Evolutionary conservation across 1,139 yeast species (phyloP).

Genomic region (Pneumocystis carinii): DNA sequence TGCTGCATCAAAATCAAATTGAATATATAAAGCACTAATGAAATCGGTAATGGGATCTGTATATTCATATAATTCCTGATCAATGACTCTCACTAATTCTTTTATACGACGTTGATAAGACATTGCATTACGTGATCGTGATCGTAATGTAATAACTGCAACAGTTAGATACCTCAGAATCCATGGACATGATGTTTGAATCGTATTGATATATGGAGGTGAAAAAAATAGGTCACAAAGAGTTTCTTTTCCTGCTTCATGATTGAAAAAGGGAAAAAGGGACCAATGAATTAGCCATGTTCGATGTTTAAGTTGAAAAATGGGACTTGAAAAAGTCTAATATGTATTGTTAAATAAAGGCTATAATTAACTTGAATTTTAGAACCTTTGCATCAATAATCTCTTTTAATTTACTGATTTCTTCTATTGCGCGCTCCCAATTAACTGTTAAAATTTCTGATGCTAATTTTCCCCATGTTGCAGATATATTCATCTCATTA

Average conservation of each 20-base stretch:
- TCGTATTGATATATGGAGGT: constrained; percentile 43
- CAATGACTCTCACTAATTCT: constrained; percentile 40
- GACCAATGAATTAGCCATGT: constrained; percentile 57
- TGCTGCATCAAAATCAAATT: constrained; percentile 41
- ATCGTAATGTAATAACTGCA: constrained; percentile 32
- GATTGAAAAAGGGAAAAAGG: constrained; percentile 42
- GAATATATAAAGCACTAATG: constrained; percentile 38
- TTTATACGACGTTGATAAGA: constrained; percentile 37
- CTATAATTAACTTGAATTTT: background rate
- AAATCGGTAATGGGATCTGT: constrained; percentile 45
- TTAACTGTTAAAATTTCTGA: constrained; percentile 39
- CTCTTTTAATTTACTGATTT: constrained; percentile 39
- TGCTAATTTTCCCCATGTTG: constrained; percentile 53
- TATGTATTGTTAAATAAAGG: background rate
- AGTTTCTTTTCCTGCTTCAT: constrained; percentile 33
- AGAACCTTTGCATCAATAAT: constrained; percentile 36
- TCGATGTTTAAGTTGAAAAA: constrained; percentile 43
- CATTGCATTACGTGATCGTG: constrained; percentile 10
- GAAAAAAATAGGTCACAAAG: constrained; percentile 36
- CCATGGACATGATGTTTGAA: constrained; percentile 58
- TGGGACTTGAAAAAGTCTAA: constrained; percentile 33
- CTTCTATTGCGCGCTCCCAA: constrained; percentile 38
- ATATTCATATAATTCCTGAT: constrained; percentile 47
- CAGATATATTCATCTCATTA: constrained; percentile 34
- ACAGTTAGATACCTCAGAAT: constrained; percentile 44